Evolutionary conservation across 2,329 filamentous ascomycete genomes (phyloP), one percentile per base, ranked within the genome.

Genomic region (Aspergillus sp.): DNA sequence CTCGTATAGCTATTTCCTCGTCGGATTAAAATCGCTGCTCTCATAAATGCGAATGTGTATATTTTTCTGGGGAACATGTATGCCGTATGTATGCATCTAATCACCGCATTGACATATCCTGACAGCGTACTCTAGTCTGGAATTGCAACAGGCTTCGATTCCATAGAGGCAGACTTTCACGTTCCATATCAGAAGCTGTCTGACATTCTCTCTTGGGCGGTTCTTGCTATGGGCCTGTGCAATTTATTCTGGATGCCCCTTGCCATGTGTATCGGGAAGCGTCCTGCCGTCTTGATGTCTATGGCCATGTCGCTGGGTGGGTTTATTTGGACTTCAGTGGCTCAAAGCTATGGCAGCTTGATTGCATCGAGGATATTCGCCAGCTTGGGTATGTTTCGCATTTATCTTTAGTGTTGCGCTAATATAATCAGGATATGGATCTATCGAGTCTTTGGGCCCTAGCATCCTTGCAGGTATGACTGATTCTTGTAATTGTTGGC

Each of bases 191-290:
- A 48, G 5, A 40, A 52, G 30, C 33, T 59, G 6, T 42, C 54
- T 8, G 47, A 49, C 19, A 40, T 59, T 2, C 43, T 61, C 29
- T 50, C 48, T 8, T 61, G 54, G 34, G 52, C 58, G 0, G 55
- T 61, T 5, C 35, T 61, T 10, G 45, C 54, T 9, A 54, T 59
- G 52, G 61, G 59, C 3, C 26, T 62, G 10, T 57, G 57, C 11
- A 64, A 64, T 36, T 31, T 64, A 7, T 44, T 64, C 39, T 64
- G 66, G 64, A 67, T 67, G 43, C 65, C 64, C 1, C 50, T 60
- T 11, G 62, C 63, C 1, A 53, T 67, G 44, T 62, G 61, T 32
- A 50, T 70, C 32, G 68, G 68, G 12, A 68, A 70, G 35, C 62
- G 68, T 5, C 61, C 61, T 1, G 48, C 59, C 5, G 55, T 65